Evolutionary conservation across 2,329 filamentous ascomycete genomes (phyloP).

Genomic region (Cladophialophora carrionii): DNA sequence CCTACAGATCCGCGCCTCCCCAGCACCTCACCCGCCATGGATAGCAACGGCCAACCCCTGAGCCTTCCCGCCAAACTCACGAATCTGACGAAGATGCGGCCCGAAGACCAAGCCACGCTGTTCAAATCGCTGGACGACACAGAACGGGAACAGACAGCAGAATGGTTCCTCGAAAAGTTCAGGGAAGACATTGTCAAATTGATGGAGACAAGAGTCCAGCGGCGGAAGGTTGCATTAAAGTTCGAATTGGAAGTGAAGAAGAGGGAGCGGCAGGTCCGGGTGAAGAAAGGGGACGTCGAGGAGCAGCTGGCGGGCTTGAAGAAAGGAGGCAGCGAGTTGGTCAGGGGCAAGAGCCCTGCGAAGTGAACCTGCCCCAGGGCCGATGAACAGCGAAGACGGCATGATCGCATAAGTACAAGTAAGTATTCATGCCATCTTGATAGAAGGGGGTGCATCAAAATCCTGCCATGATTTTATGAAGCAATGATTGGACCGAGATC

Average conservation of each 20-base stretch:
- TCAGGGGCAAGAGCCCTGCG: constrained; percentile 47
- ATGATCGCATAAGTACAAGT: background rate
- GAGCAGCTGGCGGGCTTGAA: constrained; percentile 59
- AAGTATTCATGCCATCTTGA: background rate
- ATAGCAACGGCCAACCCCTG: constrained; percentile 34
- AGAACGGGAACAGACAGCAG: constrained; percentile 66
- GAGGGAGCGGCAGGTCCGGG: constrained; percentile 56
- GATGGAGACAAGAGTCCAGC: constrained; percentile 57
- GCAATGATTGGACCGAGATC: background rate
- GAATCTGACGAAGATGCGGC: constrained; percentile 44
- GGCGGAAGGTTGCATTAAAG: constrained; percentile 56
- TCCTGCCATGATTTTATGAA: background rate
- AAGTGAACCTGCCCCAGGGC: constrained; percentile 4
- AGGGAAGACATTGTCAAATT: constrained; percentile 55
- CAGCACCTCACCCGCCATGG: constrained; percentile 31
- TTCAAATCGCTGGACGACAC: constrained; percentile 56
- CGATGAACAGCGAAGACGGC: background rate
- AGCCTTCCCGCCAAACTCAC: constrained; percentile 46
- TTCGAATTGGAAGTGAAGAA: constrained; percentile 61
- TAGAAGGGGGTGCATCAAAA: background rate
- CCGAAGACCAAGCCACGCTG: constrained; percentile 52
- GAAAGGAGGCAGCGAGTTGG: constrained; percentile 56
- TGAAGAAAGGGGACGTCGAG: constrained; percentile 54
- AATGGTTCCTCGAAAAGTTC: constrained; percentile 63
- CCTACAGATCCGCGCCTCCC: constrained; percentile 47